phyloP scores from a whole-genome alignment of 2,329 filamentous ascomycete genomes.

The Falciphora oryzae region DNA sequence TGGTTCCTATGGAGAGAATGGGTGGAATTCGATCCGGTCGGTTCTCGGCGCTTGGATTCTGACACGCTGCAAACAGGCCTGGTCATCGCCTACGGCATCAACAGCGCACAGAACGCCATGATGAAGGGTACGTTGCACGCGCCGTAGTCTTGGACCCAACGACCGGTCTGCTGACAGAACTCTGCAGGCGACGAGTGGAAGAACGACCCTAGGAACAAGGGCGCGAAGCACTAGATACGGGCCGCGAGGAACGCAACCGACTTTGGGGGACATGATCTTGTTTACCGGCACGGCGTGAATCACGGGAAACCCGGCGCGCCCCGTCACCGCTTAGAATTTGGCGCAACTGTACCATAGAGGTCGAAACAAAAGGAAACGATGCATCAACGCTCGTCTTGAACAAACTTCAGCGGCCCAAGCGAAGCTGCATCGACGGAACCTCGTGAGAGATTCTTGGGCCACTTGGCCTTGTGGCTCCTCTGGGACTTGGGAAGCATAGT shows the following conservation, averaged over 20 bases:
- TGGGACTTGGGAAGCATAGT: too few species aligned
- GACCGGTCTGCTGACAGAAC: conserved; percentile 13
- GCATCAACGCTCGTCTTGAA: not conserved
- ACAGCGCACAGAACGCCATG: conserved; percentile 72
- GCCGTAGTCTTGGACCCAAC: conserved; percentile 3
- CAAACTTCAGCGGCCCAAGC: too few species aligned
- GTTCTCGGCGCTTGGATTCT: conserved; percentile 19
- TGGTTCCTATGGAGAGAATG: not conserved
- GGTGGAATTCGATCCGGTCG: not conserved
- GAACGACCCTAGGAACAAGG: conserved; percentile 91
- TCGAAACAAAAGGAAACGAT: not conserved
- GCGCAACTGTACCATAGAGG: conserved; percentile 13
- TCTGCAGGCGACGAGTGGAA: conserved; percentile 81
- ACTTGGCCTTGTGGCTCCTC: not conserved
- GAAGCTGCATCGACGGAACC: too few species aligned
- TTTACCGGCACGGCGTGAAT: not conserved
- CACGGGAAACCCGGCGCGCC: too few species aligned
- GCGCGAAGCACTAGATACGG: conserved; percentile 34
- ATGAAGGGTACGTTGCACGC: conserved; percentile 58
- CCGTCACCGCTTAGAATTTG: not conserved
- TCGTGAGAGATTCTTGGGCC: not conserved
- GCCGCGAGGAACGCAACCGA: conserved; percentile 10
- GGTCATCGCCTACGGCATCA: conserved; percentile 87
- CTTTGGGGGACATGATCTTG: not conserved
- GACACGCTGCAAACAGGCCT: conserved; percentile 48